Conservation (phyloP, 202 grass and related monocot genomes). For the Musa balbisiana region DNA sequence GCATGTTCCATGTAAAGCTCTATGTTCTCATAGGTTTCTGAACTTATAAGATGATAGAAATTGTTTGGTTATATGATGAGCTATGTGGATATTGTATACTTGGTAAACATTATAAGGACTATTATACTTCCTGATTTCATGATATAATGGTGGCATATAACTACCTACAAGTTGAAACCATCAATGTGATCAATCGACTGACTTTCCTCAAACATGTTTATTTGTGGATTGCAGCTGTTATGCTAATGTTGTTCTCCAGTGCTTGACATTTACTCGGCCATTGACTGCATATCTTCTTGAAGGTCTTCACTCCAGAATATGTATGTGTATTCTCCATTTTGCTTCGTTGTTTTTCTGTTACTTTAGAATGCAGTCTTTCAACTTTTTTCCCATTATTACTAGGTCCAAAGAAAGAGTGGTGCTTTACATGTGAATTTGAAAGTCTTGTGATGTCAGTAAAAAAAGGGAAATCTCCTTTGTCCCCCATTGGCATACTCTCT, state of each 20-base stretch:
- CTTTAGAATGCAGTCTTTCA: neutral
- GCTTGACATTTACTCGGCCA: constrained; percentile 83
- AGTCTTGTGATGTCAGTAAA: constrained; percentile 51
- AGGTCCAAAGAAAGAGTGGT: constrained; percentile 74
- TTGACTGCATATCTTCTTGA: constrained; percentile 67
- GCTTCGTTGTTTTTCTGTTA: constrained; percentile 22
- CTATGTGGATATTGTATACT: neutral
- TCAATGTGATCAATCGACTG: too few relatives aligned
- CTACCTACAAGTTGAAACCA: too few relatives aligned
- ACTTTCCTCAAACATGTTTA: neutral
- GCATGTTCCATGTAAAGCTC: too few relatives aligned
- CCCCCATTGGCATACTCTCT: constrained; percentile 45
- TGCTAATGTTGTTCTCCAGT: constrained; percentile 87
- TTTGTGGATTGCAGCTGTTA: constrained; percentile 71
- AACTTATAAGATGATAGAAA: neutral
- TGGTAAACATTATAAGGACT: neutral
- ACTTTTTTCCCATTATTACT: constrained; percentile 28
- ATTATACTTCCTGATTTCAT: too few relatives aligned
- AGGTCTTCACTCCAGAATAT: constrained; percentile 70
- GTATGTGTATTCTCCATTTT: constrained; percentile 42
- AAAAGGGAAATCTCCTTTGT: constrained; percentile 40
- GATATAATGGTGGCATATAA: neutral
- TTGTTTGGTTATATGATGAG: neutral
- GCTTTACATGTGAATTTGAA: constrained; percentile 86
- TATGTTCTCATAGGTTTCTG: neutral